These are phyloP conservation scores for Croton setiger DNA, from an alignment of 441 rosid species.

Conservation along the genomic window DNA sequence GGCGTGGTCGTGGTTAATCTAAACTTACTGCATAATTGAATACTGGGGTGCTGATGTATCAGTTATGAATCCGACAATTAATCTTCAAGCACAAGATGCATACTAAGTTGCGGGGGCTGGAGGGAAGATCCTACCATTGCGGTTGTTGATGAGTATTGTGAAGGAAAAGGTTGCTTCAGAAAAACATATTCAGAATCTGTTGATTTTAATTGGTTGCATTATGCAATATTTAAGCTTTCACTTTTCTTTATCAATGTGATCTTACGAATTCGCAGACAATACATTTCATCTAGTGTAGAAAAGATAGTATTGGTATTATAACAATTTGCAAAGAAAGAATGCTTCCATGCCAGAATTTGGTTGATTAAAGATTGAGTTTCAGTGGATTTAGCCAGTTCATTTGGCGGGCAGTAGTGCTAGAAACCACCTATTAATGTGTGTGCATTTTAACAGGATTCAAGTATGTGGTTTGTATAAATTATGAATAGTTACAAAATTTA, in stretches of 20 bases:
- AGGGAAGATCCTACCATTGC: background rate
- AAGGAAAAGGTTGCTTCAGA: background rate
- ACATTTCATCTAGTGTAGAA: background rate
- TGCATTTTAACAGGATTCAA: too few species aligned
- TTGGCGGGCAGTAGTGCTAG: too few species aligned
- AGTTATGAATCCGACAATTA: background rate
- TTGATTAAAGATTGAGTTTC: background rate
- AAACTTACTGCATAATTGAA: background rate
- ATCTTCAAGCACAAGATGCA: background rate
- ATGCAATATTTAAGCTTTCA: background rate
- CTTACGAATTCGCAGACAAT: background rate
- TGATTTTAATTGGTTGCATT: background rate
- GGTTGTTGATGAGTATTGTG: background rate
- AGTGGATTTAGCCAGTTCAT: background rate
- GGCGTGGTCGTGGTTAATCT: conserved; percentile 6
- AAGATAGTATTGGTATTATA: background rate
- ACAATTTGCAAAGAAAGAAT: background rate
- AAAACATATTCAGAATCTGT: background rate
- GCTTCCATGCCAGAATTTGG: background rate
- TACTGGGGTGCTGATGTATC: background rate
- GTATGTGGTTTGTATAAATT: too few species aligned
- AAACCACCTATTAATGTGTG: too few species aligned
- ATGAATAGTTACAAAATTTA: too few species aligned
- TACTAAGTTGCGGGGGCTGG: background rate
- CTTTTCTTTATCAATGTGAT: background rate